Evolutionary conservation across 805 yeast genomes (phyloP).

Genomic region (Monosporozyma siamensis): DNA sequence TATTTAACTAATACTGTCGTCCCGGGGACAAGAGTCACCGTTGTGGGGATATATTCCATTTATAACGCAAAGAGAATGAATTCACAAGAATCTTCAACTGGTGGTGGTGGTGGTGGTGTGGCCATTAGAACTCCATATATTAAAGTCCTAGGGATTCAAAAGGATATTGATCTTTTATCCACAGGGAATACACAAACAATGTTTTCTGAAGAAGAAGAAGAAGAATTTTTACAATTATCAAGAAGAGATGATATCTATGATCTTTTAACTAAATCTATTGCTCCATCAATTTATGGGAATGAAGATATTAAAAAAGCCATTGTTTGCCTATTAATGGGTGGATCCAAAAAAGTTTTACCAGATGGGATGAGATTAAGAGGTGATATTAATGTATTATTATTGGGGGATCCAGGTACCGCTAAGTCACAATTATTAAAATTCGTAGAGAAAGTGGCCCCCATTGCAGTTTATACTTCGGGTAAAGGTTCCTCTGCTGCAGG

Average conservation of each 20-base stretch:
- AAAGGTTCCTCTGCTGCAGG: conserved; percentile 99
- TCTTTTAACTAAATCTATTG: conserved; percentile 77
- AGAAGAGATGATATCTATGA: conserved; percentile 80
- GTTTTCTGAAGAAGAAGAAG: conserved; percentile 90
- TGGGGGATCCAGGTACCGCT: conserved; percentile 99
- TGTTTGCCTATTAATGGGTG: conserved; percentile 87
- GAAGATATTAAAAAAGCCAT: conserved; percentile 88
- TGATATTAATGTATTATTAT: conserved; percentile 81
- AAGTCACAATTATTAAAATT: conserved; percentile 92
- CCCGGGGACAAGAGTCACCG: conserved; percentile 91
- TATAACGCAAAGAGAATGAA: conserved; percentile 66
- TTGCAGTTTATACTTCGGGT: conserved; percentile 94
- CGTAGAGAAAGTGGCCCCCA: conserved; percentile 90
- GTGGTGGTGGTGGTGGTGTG: conserved; percentile 46
- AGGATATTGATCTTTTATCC: conserved; percentile 67
- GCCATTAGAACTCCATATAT: conserved; percentile 92
- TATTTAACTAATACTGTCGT: conserved; percentile 81
- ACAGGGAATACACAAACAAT: conserved; percentile 39
- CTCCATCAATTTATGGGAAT: conserved; percentile 94
- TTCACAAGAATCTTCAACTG: no score
- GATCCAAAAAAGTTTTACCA: conserved; percentile 83
- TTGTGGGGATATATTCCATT: conserved; percentile 87
- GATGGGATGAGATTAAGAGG: conserved; percentile 97
- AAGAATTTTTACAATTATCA: conserved; percentile 72
- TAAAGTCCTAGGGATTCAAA: conserved; percentile 75